Conservation (phyloP, 371 early-diverging fungal species). For the Haplosporangium sp. region DNA sequence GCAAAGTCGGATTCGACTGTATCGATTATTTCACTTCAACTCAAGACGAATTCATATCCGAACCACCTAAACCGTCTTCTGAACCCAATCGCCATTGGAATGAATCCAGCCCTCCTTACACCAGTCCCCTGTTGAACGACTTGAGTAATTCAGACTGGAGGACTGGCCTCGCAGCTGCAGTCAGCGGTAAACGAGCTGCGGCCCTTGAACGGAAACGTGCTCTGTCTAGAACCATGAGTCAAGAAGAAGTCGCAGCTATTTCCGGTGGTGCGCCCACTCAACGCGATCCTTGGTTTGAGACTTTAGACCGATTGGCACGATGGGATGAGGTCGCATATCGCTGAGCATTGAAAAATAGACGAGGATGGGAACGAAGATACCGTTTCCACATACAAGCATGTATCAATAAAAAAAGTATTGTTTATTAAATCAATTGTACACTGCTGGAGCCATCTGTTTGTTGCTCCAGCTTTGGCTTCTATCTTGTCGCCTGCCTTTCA, state of each 20-base stretch:
- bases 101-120: slow-evolving; percentile 1
- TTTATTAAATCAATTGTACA: too few species aligned
- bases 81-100: slow-evolving; percentile 3
- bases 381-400: too few species aligned
- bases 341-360: not conserved
- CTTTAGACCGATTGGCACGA: slow-evolving; percentile 39
- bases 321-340: slow-evolving; percentile 52
- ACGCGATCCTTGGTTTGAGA: slow-evolving; percentile 41
- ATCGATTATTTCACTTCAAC: slow-evolving; percentile 50
- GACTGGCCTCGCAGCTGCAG: slow-evolving; percentile 40
- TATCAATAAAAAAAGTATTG: too few species aligned
- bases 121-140: slow-evolving; percentile 31
- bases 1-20: slow-evolving; percentile 46
- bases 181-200: slow-evolving; percentile 48
- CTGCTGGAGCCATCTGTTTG: too few species aligned
- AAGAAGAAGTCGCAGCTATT: slow-evolving; percentile 17
- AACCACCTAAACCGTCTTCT: slow-evolving; percentile 12
- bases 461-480: too few species aligned
- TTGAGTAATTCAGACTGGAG: slow-evolving; percentile 29
- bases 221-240: slow-evolving; percentile 36
- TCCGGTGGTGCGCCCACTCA: not conserved
- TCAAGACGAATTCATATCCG: slow-evolving; percentile 24
- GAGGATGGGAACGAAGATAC: too few species aligned
- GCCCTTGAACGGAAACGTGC: slow-evolving; percentile 43
- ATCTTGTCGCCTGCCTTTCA: too few species aligned